A percentile compares a stretch with the other conserved stretches of the same genome.
phyloP scores from a whole-genome alignment of 768 basidiomycete species.

The Hortiboletus campestris region DNA sequence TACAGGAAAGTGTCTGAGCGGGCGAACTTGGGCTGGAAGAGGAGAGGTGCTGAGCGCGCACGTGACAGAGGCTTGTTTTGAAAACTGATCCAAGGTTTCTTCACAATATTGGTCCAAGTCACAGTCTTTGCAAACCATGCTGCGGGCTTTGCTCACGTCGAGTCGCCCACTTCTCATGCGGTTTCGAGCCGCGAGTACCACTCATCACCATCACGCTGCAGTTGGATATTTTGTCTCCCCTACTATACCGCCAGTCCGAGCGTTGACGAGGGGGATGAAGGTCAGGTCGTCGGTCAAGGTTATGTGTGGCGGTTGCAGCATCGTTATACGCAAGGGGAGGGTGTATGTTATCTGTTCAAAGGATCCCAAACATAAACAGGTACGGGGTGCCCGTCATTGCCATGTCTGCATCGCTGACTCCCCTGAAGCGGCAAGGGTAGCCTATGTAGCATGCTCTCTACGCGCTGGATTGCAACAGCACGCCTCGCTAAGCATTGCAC shows the following conservation, averaged over 20 bases:
- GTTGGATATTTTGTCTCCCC: conserved; percentile 20
- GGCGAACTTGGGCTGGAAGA: neutral
- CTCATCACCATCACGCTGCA: conserved; percentile 33
- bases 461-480: neutral
- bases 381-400: conserved; percentile 32
- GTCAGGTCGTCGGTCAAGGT: conserved; percentile 91
- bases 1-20: neutral
- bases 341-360: conserved; percentile 91
- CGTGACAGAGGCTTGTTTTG: conserved; percentile 2
- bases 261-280: conserved; percentile 83
- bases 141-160: conserved; percentile 63
- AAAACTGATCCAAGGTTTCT: neutral
- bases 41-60: neutral
- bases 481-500: neutral
- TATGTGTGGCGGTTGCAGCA: conserved; percentile 91
- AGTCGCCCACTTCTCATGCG: conserved; percentile 61
- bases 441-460: neutral
- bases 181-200: conserved; percentile 39
- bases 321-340: conserved; percentile 86
- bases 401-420: conserved; percentile 11
- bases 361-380: conserved; percentile 98
- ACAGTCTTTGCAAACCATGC: conserved; percentile 39
- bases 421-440: conserved; percentile 64
- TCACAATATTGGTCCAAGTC: neutral
- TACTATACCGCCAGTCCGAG: conserved; percentile 26